Evolutionary conservation across 2,329 filamentous ascomycete species (phyloP).

Genomic region (Colletotrichum sansevieriae): DNA sequence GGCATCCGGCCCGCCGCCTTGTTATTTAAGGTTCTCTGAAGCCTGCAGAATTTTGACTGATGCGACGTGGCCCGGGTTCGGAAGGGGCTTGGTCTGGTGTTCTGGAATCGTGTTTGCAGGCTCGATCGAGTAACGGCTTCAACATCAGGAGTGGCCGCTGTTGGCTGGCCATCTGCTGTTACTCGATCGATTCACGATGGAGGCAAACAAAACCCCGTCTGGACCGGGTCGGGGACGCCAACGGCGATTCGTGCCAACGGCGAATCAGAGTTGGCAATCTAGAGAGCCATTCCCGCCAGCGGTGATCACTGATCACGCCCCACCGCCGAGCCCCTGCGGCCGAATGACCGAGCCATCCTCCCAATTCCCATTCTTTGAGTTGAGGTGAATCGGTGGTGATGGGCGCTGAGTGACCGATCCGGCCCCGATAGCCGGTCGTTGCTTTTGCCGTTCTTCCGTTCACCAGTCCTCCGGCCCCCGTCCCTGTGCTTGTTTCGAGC

Average conservation of each 20-base stretch:
- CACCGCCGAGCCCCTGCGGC: neutral
- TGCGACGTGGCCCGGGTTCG: constrained; percentile 10
- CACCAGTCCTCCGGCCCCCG: neutral
- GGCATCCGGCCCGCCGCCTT: constrained; percentile 14
- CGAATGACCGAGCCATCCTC: constrained; percentile 15
- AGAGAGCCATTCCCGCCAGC: neutral
- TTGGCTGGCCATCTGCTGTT: constrained; percentile 15
- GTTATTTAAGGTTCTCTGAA: constrained; percentile 2
- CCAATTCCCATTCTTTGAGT: neutral
- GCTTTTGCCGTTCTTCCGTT: constrained; percentile 12
- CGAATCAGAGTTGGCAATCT: neutral
- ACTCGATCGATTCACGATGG: constrained; percentile 31
- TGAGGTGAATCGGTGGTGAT: neutral
- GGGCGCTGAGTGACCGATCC: constrained; percentile 8
- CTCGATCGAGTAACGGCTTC: neutral
- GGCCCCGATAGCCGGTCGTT: constrained; percentile 11
- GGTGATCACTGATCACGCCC: constrained; percentile 1
- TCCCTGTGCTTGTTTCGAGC: constrained; percentile 4
- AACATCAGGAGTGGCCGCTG: constrained; percentile 1
- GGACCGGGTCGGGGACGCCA: neutral
- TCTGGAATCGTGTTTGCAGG: neutral
- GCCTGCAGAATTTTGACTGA: neutral
- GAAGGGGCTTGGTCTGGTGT: neutral
- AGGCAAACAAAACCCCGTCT: neutral
- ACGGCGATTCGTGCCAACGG: neutral